Evolutionary conservation across 441 rosid species (phyloP).

Genomic region (Syzygium syzygioides): DNA sequence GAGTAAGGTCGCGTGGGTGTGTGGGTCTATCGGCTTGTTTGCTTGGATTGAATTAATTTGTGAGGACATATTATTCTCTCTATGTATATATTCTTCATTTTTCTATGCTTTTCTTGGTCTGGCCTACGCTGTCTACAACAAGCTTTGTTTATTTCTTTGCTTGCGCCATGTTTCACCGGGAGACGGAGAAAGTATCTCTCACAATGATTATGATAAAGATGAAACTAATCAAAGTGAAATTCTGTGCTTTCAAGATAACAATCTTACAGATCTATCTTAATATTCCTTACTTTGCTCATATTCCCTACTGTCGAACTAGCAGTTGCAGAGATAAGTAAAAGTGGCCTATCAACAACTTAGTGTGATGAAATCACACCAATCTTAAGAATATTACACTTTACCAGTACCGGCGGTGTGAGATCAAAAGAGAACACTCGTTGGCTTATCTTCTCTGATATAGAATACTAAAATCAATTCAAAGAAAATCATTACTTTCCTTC

Average conservation of each 20-base stretch:
- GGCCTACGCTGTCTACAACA: background rate
- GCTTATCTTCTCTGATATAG: accelerated
- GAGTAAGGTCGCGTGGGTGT: background rate
- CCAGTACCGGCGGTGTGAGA: accelerated
- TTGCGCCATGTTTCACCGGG: background rate
- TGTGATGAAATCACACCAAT: accelerated
- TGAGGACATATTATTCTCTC: background rate
- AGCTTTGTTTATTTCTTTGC: background rate
- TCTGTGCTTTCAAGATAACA: background rate
- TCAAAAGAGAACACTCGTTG: background rate
- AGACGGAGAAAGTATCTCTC: background rate
- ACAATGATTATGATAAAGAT: background rate
- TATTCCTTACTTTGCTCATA: background rate
- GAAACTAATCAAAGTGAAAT: background rate
- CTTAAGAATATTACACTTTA: accelerated
- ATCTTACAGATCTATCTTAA: background rate
- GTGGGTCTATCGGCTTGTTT: background rate
- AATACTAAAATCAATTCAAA: background rate
- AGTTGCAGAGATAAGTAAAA: background rate
- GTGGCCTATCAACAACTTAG: background rate
- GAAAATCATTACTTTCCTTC: background rate
- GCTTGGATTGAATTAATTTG: background rate
- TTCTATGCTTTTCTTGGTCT: background rate
- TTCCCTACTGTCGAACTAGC: accelerated
- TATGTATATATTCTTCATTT: background rate